Evolutionary conservation across 805 yeast genomes (phyloP).

Genomic region (Yamadazyma nakazawae): DNA sequence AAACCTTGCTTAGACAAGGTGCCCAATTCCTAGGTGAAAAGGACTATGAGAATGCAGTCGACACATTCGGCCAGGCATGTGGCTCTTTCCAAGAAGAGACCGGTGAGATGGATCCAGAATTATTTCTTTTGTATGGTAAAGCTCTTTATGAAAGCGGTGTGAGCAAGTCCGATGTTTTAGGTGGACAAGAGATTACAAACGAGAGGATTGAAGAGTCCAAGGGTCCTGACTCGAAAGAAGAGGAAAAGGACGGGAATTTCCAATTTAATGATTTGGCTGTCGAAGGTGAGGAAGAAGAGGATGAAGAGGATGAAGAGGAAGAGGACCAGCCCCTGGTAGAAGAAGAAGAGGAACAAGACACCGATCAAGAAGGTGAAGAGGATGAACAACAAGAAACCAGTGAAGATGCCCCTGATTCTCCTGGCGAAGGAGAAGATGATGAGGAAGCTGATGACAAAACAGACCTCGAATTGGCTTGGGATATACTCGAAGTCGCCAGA

Average conservation of each 20-base stretch:
- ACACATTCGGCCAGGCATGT: constrained; percentile 72
- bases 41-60: constrained; percentile 66
- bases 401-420: constrained; percentile 11
- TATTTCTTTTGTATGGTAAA: constrained; percentile 73
- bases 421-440: constrained; percentile 33
- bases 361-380: constrained; percentile 17
- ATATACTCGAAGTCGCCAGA: constrained; percentile 74
- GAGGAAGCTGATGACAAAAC: constrained; percentile 47
- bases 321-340: constrained; percentile 14
- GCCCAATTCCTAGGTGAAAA: constrained; percentile 61
- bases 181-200: constrained; percentile 33
- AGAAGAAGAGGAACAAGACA: constrained; percentile 14
- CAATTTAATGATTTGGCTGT: constrained; percentile 25
- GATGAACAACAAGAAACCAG: constrained; percentile 15
- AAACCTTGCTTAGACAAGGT: constrained; percentile 55
- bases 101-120: constrained; percentile 67
- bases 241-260: constrained; percentile 18
- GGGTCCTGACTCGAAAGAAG: constrained; percentile 19
- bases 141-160: constrained; percentile 78
- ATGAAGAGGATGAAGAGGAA: constrained; percentile 12
- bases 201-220: constrained; percentile 19
- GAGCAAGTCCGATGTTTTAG: constrained; percentile 70
- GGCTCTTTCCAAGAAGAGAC: constrained; percentile 46
- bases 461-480: constrained; percentile 89
- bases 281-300: constrained; percentile 21